Evolutionary conservation across 2,329 filamentous ascomycete species (phyloP).

Genomic region (Ophiostoma tasmaniense): DNA sequence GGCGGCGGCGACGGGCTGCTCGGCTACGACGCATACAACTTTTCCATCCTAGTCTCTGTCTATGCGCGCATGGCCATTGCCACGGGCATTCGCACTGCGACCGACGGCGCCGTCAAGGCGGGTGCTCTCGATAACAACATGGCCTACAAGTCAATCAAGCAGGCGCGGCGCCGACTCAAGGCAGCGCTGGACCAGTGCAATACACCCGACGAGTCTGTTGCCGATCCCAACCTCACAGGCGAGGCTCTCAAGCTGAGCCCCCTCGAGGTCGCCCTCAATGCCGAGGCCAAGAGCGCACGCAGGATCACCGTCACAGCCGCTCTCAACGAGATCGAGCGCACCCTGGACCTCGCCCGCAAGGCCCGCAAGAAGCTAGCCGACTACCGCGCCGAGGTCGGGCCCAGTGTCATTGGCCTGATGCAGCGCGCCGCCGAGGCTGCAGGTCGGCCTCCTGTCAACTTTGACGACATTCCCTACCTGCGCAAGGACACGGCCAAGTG

Average conservation of each 20-base stretch:
- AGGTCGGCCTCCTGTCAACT: slow-evolving; percentile 21
- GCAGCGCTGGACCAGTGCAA: slow-evolving; percentile 11
- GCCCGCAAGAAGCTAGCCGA: slow-evolving; percentile 20
- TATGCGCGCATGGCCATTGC: slow-evolving; percentile 24
- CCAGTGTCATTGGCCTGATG: slow-evolving; percentile 26
- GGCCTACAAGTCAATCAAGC: slow-evolving; percentile 21
- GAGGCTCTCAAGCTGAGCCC: not conserved
- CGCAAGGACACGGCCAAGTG: not conserved
- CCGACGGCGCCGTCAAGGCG: slow-evolving; percentile 19
- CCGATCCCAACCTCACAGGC: no score
- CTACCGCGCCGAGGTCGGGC: slow-evolving; percentile 22
- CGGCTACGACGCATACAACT: slow-evolving; percentile 29
- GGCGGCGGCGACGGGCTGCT: slow-evolving; percentile 19
- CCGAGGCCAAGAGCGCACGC: not conserved
- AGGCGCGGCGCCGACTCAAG: slow-evolving; percentile 18
- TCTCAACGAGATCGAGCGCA: slow-evolving; percentile 23
- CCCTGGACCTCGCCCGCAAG: slow-evolving; percentile 19
- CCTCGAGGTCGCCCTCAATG: not conserved
- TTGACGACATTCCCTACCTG: slow-evolving; percentile 15
- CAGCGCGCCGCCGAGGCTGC: slow-evolving; percentile 26
- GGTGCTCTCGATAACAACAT: slow-evolving; percentile 21
- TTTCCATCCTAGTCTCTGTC: slow-evolving; percentile 25
- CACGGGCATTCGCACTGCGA: slow-evolving; percentile 22
- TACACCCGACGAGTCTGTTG: not conserved
- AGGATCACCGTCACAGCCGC: slow-evolving; percentile 8